Evolutionary conservation across 768 basidiomycete species (phyloP).

Genomic region (Hericium alpestre): DNA sequence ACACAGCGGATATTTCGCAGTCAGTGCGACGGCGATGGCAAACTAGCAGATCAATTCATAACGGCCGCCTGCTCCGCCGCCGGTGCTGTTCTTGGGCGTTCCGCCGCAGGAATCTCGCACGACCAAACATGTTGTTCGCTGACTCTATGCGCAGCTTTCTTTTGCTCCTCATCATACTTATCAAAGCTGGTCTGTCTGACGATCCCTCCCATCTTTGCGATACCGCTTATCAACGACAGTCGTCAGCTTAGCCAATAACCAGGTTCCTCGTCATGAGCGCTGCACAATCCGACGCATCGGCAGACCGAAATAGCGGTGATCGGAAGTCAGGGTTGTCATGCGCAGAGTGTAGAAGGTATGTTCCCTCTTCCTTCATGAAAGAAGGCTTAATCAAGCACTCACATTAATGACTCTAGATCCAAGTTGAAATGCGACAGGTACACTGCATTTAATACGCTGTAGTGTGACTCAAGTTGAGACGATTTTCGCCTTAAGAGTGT

Average conservation of each 20-base stretch:
- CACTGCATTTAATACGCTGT: conserved; percentile 8
- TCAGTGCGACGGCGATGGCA: no score
- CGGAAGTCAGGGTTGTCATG: conserved; percentile 29
- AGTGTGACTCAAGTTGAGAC: background rate
- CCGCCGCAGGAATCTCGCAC: no score
- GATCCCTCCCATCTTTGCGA: background rate
- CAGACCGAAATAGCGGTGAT: background rate
- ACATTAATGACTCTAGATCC: conserved; percentile 23
- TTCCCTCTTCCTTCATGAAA: background rate
- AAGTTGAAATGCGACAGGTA: conserved; percentile 46
- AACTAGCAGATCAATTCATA: no score
- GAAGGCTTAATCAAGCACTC: background rate
- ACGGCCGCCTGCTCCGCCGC: no score
- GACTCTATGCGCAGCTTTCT: no score
- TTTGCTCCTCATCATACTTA: no score
- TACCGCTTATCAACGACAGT: background rate
- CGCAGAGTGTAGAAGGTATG: conserved; percentile 41
- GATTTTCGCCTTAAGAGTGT: conserved; percentile 22
- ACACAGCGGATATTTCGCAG: no score
- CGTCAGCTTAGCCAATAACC: background rate
- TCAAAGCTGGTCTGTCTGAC: background rate
- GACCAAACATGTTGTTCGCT: no score
- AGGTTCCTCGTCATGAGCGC: background rate
- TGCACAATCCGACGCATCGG: background rate
- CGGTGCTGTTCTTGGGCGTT: no score